Percentiles rank a stretch among this genome's conserved stretches.
Conservation (phyloP, 2,329 filamentous ascomycete species). For the Colletotrichum salicis region DNA sequence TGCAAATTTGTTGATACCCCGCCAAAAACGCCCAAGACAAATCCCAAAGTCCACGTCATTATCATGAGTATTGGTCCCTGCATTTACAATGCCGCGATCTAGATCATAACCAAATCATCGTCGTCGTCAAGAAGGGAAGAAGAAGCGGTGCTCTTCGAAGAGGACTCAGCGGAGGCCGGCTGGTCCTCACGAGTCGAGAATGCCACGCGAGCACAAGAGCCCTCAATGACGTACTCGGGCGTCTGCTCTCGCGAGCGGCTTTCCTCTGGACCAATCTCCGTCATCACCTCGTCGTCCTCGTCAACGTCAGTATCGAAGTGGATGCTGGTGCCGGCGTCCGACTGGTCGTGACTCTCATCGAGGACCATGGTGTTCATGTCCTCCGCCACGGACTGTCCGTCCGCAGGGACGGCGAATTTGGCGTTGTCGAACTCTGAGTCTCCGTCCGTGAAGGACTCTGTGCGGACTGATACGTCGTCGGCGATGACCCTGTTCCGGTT, state of each 20-base stretch:
- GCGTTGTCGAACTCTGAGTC: constrained; percentile 49
- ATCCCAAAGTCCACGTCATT: background rate
- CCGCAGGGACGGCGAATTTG: constrained; percentile 45
- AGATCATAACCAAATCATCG: constrained; percentile 34
- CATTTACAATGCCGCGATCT: background rate
- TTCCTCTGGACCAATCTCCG: constrained; percentile 25
- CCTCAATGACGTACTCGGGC: constrained; percentile 4
- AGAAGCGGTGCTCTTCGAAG: background rate
- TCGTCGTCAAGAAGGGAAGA: constrained; percentile 24
- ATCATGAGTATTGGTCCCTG: background rate
- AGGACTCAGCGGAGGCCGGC: background rate
- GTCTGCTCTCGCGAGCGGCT: constrained; percentile 20
- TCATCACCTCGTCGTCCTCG: constrained; percentile 24
- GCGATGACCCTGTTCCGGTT: constrained; percentile 45
- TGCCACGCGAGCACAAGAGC: background rate
- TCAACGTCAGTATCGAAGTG: constrained; percentile 7
- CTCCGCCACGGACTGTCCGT: constrained; percentile 41
- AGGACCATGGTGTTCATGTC: constrained; percentile 27
- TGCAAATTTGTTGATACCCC: background rate
- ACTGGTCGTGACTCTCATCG: constrained; percentile 20
- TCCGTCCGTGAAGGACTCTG: constrained; percentile 49
- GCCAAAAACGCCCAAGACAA: background rate
- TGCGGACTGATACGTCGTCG: constrained; percentile 46
- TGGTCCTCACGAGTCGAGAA: background rate
- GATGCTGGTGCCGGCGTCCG: constrained; percentile 6